Percentiles rank a stretch among this genome's conserved stretches.
Conservation (phyloP, 495 filamentous ascomycete species). For the Bathelium albidoporum region DNA sequence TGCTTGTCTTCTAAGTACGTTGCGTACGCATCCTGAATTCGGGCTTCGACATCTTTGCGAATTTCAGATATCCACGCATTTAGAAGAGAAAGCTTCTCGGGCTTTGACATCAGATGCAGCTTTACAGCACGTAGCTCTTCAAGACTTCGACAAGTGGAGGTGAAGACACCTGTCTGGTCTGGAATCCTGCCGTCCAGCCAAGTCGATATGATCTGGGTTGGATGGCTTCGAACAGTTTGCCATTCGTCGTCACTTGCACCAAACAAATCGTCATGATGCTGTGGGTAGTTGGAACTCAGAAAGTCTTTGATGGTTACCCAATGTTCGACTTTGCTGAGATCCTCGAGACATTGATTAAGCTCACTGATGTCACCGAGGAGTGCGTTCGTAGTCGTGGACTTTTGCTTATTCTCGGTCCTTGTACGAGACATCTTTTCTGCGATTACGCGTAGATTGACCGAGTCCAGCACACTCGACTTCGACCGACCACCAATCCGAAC, state of each 20-base stretch:
- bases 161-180: background rate
- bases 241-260: slow-evolving; percentile 23
- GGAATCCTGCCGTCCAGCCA: slow-evolving; percentile 10
- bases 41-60: slow-evolving; percentile 25
- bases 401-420: slow-evolving; percentile 33
- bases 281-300: slow-evolving; percentile 3
- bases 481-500: slow-evolving; percentile 60
- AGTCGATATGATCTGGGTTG: slow-evolving; percentile 4
- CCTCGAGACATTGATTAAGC: slow-evolving; percentile 38
- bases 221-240: slow-evolving; percentile 6
- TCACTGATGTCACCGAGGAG: slow-evolving; percentile 22
- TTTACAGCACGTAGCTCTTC: slow-evolving; percentile 3
- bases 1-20: slow-evolving; percentile 29
- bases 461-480: slow-evolving; percentile 47
- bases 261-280: slow-evolving; percentile 7
- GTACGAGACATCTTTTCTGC: slow-evolving; percentile 27
- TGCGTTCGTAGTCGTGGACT: slow-evolving; percentile 29
- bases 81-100: slow-evolving; percentile 18
- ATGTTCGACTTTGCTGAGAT: slow-evolving; percentile 48
- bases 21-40: slow-evolving; percentile 26
- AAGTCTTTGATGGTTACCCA: slow-evolving; percentile 17
- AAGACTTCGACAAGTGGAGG: slow-evolving; percentile 4
- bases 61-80: slow-evolving; percentile 38
- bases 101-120: slow-evolving; percentile 13
- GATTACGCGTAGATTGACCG: slow-evolving; percentile 39